Evolutionary conservation across 306 rosid genomes (phyloP), one percentile per base, ranked within the genome.

Genomic region (Cicer arietinum): DNA sequence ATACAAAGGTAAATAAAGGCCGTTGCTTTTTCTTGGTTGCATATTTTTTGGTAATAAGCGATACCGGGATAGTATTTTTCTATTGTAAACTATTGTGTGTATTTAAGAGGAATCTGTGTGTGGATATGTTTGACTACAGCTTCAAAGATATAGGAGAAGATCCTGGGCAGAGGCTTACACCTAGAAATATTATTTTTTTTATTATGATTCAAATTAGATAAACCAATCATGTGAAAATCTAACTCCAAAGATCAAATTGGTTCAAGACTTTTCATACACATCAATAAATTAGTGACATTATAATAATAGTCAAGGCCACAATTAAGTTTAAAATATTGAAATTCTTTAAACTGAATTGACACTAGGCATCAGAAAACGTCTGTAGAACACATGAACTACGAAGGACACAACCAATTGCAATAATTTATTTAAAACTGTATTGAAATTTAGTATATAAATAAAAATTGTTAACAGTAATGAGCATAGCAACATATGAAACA

Each of bases 1-100:
- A 94, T 80, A 83, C 83, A 56, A 87, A 57, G 91, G 98, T 86
- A 81, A 71, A 43, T 35, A 14, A 14, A 14, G 16, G 51, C 17
- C 40, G 39, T 52, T 69, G 47, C 8, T 17, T 60, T 77, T 65
- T 44, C 69, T 52, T 46, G 8, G 48, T 71, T 78, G 35, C 56
- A 37, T 61, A 30, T 54, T 11, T 56, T 51, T 25, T 46, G 69
- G 14, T 8, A 16, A 13, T 25, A 59, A 51, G 76, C 69, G 58
- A 10, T 58, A 0, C 41, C 1, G 44, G 67, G 53, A 58, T 42
- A 0, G 25, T 69, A 39, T 7, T 75, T 37, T 76, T 53, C 20
- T 64, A 43, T 67, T 65, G 78, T 25, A 64, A 77, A 70, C 66
- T 70, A 44, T 18, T 51, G 14, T 62, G 14, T 42, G n/a, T 12